These are phyloP conservation scores for Fusarium fracticaudum DNA, from an alignment of 2,329 filamentous ascomycete genomes.

Conservation along the genomic window DNA sequence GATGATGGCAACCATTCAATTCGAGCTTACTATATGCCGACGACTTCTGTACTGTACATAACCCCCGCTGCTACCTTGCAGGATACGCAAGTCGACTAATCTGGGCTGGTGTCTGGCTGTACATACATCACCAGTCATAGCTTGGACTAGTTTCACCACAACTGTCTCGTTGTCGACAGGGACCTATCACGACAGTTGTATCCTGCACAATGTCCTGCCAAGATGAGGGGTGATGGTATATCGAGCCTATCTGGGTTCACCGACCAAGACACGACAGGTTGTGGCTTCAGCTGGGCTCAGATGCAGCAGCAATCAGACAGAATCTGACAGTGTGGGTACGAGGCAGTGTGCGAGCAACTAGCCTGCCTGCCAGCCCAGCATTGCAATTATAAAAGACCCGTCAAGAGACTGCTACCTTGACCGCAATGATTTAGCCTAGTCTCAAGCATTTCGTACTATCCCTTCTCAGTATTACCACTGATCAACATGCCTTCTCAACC, in stretches of 20 bases:
- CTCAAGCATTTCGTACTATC: neutral
- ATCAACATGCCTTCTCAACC: constrained; percentile 24
- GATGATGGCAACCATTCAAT: neutral
- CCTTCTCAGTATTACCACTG: neutral
- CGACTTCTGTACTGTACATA: neutral
- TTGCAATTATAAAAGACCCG: constrained; percentile 18
- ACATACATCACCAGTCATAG: constrained; percentile 3
- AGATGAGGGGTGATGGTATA: constrained; percentile 22
- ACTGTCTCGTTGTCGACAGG: constrained; percentile 3
- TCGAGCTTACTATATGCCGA: constrained; percentile 7
- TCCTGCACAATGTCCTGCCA: constrained; percentile 19
- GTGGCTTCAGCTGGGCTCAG: constrained; percentile 26
- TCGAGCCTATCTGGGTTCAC: constrained; percentile 19
- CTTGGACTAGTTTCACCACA: constrained; percentile 28
- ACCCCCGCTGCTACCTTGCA: neutral
- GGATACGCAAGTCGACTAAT: neutral
- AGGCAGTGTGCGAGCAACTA: neutral
- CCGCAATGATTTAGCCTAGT: neutral
- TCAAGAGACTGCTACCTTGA: neutral
- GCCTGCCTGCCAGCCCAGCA: neutral
- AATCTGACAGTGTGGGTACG: constrained; percentile 2
- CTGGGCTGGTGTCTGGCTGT: neutral
- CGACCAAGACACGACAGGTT: constrained; percentile 28
- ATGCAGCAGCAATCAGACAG: neutral
- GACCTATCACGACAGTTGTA: constrained; percentile 25